Conservation (phyloP, 208 protist genomes). For the Acanthamoeba sp. region DNA sequence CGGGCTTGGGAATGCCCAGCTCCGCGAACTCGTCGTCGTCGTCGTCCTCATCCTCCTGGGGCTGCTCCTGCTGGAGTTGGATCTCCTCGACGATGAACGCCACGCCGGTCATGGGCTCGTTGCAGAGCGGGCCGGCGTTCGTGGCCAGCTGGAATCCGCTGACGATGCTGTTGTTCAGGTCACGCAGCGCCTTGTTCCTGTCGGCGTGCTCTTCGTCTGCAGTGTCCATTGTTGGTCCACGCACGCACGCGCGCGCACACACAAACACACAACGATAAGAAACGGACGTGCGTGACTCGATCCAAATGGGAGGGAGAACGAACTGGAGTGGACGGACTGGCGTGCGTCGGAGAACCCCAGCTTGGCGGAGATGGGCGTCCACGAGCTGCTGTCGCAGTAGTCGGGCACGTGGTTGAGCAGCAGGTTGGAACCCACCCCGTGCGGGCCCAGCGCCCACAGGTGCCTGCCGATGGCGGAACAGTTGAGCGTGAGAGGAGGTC, state of each 20-base stretch:
- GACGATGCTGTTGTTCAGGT: slow-evolving; percentile 89
- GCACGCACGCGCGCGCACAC: background rate
- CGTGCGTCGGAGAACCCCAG: slow-evolving; percentile 2
- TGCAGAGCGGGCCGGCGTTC: slow-evolving; percentile 96
- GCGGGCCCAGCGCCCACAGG: slow-evolving; percentile 88
- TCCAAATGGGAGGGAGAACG: background rate
- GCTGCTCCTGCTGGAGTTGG: background rate
- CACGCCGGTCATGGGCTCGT: slow-evolving; percentile 97
- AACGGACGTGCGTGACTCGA: background rate
- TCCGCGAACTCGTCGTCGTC: slow-evolving; percentile 1
- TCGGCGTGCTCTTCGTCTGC: background rate
- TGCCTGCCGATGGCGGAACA: background rate
- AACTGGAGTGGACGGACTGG: background rate
- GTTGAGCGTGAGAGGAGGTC: background rate
- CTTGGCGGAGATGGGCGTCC: slow-evolving; percentile 64
- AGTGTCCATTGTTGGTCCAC: background rate
- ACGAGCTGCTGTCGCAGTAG: slow-evolving; percentile 52
- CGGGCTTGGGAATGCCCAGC: slow-evolving; percentile 35
- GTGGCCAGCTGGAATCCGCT: slow-evolving; percentile 97
- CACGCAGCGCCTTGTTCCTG: slow-evolving; percentile 24
- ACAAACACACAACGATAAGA: no score
- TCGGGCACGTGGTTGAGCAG: slow-evolving; percentile 87
- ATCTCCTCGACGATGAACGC: slow-evolving; percentile 81
- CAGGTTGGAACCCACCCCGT: slow-evolving; percentile 87
- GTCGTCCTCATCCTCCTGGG: background rate